Evolutionary conservation across 306 rosid genomes (phyloP), one percentile per base, ranked within the genome.

Genomic region (Benincasa hispida): DNA sequence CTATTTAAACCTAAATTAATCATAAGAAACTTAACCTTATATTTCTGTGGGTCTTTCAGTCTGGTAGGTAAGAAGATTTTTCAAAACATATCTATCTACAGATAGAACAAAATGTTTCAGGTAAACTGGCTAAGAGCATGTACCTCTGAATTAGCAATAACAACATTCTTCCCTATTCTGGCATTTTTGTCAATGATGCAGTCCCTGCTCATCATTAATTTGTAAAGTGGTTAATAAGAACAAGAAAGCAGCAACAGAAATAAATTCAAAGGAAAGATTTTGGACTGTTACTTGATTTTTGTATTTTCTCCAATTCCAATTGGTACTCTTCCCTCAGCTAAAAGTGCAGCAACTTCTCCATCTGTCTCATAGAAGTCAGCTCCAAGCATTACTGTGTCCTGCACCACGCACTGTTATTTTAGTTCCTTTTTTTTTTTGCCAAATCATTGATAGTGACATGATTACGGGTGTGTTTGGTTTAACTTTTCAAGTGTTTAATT

Each of bases 131-230:
- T 39, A 11, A 41, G 34, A 67, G 74, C 11, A 41, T 27, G 79
- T 83, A 88, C 97, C 93, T 89, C 96, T 15, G 91, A 81, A 79
- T 93, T 91, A 78, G 92, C 92, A 42, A 93, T 88, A 3, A 85
- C 48, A 60, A 91, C 92, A 27, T 89, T 89, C 85, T 86, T 93
- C 79, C 97, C 98, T 18, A 91, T 89, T 82, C 98, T 84, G 12
- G 98, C 91, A 47, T 93, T 93, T 82, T 93, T 91, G 91, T 91
- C 98, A 80, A 93, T 93, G 76, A 93, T 93, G 83, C 97, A 91
- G 41, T 83, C 88, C 72, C 98, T 93, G 88, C 87, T 83, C 54
- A 83, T 28, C 19, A 22, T 11, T 54, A 67, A 39, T 41, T 11
- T 37, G 17, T 34, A 8, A 65, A 55, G 74, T 42, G 75, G 81